A percentile compares a stretch with the other conserved stretches of the same genome.
Conservation (phyloP, 768 basidiomycete species). For the Russula earlei region DNA sequence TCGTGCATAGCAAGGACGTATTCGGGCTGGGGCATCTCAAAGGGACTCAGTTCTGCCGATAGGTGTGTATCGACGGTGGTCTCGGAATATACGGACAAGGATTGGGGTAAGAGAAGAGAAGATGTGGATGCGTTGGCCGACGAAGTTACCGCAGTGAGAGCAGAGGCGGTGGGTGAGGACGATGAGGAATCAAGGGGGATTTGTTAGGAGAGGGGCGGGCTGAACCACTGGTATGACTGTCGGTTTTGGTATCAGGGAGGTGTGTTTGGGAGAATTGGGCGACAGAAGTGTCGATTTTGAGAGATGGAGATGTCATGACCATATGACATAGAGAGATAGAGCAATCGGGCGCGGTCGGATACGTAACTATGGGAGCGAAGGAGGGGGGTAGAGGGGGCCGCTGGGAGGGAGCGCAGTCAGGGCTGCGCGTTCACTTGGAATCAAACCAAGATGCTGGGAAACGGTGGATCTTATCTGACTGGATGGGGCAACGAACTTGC, state of each 20-base stretch:
- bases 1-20: constrained; percentile 92
- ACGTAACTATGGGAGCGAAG: background rate
- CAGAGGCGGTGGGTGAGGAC: constrained; percentile 14
- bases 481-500: constrained; percentile 1
- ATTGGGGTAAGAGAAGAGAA: constrained; percentile 22
- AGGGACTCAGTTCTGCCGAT: constrained; percentile 9
- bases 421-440: background rate
- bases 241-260: constrained; percentile 17
- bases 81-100: constrained; percentile 22
- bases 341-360: constrained; percentile 6
- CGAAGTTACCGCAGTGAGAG: constrained; percentile 14
- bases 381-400: background rate
- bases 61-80: constrained; percentile 19
- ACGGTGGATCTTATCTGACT: background rate
- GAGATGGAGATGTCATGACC: constrained; percentile 24
- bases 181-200: constrained; percentile 12
- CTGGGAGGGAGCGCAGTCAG: background rate
- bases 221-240: constrained; percentile 3
- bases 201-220: constrained; percentile 13
- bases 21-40: constrained; percentile 34
- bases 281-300: constrained; percentile 29
- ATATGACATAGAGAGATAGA: constrained; percentile 18
- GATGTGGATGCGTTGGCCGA: constrained; percentile 22
- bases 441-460: background rate
- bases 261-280: constrained; percentile 19